A percentile compares a stretch with the other conserved stretches of the same genome.
Conservation (phyloP, 441 rosid genomes). For the Biscutella laevigata region DNA sequence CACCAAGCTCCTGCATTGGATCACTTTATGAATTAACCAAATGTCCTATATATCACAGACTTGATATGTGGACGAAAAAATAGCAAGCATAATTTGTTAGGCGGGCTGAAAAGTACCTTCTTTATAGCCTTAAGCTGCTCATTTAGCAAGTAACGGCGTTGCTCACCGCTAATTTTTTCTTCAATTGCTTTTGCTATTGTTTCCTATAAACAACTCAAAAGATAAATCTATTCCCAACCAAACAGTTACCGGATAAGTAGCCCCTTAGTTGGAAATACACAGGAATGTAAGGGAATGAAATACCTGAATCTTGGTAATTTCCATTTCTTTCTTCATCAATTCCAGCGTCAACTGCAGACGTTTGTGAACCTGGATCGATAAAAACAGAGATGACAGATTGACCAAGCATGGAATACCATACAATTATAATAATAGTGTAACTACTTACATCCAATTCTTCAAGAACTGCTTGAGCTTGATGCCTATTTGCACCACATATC, state of each 20-base stretch:
- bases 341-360: conserved; percentile 83
- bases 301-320: conserved; percentile 98
- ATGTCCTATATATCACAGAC: conserved; percentile 9
- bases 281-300: neutral
- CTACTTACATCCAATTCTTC: conserved; percentile 95
- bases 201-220: conserved; percentile 45
- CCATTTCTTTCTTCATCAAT: conserved; percentile 93
- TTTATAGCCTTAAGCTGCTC: conserved; percentile 99
- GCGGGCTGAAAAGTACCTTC: conserved; percentile 46
- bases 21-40: conserved; percentile 20
- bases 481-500: conserved; percentile 87
- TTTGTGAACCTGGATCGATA: conserved; percentile 58
- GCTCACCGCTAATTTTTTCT: conserved; percentile 97
- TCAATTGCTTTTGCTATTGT: conserved; percentile 96
- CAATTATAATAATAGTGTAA: neutral
- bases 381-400: conserved; percentile 9
- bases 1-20: conserved; percentile 74
- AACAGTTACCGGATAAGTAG: conserved; percentile 5
- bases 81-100: conserved; percentile 4
- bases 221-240: conserved; percentile 10
- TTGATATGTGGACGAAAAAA: neutral
- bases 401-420: neutral
- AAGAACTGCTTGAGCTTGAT: conserved; percentile 83
- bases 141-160: conserved; percentile 91
- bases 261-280: neutral